Conservation (phyloP, 1,284 basidiomycete species). For the Trichosporon coremiiforme region DNA sequence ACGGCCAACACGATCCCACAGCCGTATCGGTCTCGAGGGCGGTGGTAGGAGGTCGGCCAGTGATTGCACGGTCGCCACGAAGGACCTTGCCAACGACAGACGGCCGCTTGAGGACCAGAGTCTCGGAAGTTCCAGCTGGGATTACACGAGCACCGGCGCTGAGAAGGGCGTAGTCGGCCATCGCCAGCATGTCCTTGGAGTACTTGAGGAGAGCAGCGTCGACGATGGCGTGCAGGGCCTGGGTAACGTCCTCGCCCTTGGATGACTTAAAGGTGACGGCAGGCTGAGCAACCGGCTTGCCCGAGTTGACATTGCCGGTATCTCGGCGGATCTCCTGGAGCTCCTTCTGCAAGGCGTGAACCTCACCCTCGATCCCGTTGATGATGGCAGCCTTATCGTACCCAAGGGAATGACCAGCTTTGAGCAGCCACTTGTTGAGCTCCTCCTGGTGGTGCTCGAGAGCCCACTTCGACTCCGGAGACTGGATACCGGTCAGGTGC, state of each 20-base stretch:
- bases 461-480: slow-evolving; percentile 31
- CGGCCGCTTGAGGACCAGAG: slow-evolving; percentile 65
- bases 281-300: slow-evolving; percentile 33
- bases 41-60: slow-evolving; percentile 77
- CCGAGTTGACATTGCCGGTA: slow-evolving; percentile 42
- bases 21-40: slow-evolving; percentile 69
- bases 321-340: slow-evolving; percentile 17
- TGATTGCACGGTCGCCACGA: slow-evolving; percentile 56
- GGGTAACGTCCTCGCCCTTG: slow-evolving; percentile 74
- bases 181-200: slow-evolving; percentile 76
- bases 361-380: slow-evolving; percentile 49
- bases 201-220: slow-evolving; percentile 66
- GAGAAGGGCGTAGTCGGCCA: slow-evolving; percentile 81
- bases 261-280: slow-evolving; percentile 67
- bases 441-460: slow-evolving; percentile 18
- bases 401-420: slow-evolving; percentile 5
- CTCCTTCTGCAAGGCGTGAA: slow-evolving; percentile 47
- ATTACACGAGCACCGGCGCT: slow-evolving; percentile 79
- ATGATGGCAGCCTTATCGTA: slow-evolving; percentile 27
- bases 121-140: slow-evolving; percentile 75
- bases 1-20: slow-evolving; percentile 87
- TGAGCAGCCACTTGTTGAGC: slow-evolving; percentile 14
- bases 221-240: slow-evolving; percentile 71
- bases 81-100: slow-evolving; percentile 28
- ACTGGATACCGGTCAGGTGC: background rate